Evolutionary conservation across 2,329 filamentous ascomycete species (phyloP).

Genomic region (Venturia pyrina): DNA sequence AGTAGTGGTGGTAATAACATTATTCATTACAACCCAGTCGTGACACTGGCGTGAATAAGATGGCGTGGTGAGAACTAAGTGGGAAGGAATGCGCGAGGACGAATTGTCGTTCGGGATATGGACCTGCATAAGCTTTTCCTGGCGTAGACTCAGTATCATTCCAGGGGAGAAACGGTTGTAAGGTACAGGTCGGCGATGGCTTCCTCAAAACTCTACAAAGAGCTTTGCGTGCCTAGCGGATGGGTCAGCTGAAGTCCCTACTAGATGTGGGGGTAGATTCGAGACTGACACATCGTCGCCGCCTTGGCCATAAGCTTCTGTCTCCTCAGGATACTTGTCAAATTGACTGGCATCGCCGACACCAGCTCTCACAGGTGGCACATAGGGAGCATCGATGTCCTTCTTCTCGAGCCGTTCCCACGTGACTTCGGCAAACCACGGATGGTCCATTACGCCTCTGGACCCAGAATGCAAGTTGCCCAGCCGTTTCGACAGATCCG

Average conservation of each 20-base stretch:
- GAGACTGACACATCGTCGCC: constrained; percentile 79
- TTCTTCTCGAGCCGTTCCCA: constrained; percentile 92
- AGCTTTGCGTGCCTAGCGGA: constrained; percentile 9
- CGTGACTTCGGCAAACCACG: constrained; percentile 95
- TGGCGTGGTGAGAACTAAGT: background rate
- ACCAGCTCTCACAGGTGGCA: constrained; percentile 87
- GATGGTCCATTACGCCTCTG: constrained; percentile 86
- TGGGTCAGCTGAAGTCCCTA: constrained; percentile 2
- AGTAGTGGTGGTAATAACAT: background rate
- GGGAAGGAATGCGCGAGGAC: background rate
- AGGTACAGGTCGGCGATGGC: background rate
- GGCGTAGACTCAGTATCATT: background rate
- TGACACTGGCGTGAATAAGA: background rate
- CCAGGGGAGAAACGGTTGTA: background rate
- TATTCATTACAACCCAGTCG: background rate
- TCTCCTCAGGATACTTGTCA: constrained; percentile 95
- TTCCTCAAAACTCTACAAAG: constrained; percentile 9
- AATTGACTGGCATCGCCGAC: constrained; percentile 95
- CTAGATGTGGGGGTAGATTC: background rate
- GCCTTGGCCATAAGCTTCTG: constrained; percentile 73
- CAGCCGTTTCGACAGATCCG: constrained; percentile 86
- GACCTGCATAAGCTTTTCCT: background rate
- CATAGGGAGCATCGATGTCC: constrained; percentile 96
- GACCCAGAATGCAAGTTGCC: constrained; percentile 89
- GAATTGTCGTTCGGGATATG: background rate